Base-by-base conservation (phyloP, 768 basidiomycete genomes). In the Russula griseocarnosa region DNA sequence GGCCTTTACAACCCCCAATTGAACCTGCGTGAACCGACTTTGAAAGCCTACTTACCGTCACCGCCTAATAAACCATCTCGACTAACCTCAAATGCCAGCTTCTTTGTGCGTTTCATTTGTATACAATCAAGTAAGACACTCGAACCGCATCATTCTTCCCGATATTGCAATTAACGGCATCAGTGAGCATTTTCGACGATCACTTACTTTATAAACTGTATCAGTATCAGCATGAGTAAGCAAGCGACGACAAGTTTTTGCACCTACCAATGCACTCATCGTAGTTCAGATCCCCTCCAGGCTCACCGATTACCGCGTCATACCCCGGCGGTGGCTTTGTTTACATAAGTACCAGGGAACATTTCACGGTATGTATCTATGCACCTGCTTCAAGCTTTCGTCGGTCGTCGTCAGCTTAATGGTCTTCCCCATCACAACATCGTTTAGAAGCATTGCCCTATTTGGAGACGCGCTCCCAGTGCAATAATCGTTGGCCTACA, bases 271-370 rank as follows among this genome's bases (percentile, higher is more conserved):
- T 68, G 56, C 65, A 58, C 58, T 72, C 71, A 54, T 72, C 71
- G 34, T 72, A 71, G 55, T 72, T 72, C n/a, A 72, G 53, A 55
- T 68, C 63, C 2, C 62, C 61, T n/a, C 71, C 71, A 10, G 71
- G 71, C 57, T 70, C 71, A 22, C 71, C 71, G 14, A 69, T 56
- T 22, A 72, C 71, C 20, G 71, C 65, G 47, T 72, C 71, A 42
- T 61, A 65, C 18, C 70, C 70, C 6, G 46, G 5, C 8, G 71
- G 71, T 24, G 71, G 71, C 71, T 72, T 51, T 34, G 16, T 38
- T 38, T 38, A n/a, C n/a, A n/a, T n/a, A 10, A 46, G 40, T 34
- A 49, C 20, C 16, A 22, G 30, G 20, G 20, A 50, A 22, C 10
- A 50, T 20, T 18, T 55, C 54, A 57, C 7, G 40, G 40, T 20